These are phyloP conservation scores for Beta macrorhiza DNA, from an alignment of 179 eudicot genomes.

Conservation along the genomic window DNA sequence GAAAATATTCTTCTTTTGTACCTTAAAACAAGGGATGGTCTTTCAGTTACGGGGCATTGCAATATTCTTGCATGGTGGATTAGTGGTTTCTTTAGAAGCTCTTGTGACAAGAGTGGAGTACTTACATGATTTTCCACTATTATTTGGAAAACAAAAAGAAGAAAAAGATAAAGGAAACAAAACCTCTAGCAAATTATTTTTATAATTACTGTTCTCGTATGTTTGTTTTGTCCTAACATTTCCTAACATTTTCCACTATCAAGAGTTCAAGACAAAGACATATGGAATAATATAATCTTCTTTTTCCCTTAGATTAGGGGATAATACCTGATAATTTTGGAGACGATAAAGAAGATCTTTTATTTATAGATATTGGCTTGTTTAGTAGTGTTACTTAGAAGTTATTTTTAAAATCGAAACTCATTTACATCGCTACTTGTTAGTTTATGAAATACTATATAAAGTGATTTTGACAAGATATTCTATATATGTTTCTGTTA, in stretches of 20 bases:
- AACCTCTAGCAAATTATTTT: not conserved
- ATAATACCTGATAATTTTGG: slow-evolving; percentile 2
- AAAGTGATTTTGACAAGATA: too few relatives aligned
- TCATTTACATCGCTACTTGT: not conserved
- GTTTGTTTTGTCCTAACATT: slow-evolving; percentile 11
- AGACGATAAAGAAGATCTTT: not conserved
- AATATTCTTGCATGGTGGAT: not conserved
- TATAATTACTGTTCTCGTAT: not conserved
- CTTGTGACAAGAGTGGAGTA: not conserved
- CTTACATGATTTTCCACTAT: slow-evolving; percentile 5
- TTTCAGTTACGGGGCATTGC: not conserved
- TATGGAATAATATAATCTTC: not conserved
- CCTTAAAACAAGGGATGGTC: slow-evolving; percentile 20
- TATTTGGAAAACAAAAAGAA: not conserved
- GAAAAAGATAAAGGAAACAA: not conserved
- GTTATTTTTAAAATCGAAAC: not conserved
- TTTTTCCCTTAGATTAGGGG: slow-evolving; percentile 6
- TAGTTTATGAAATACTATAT: too few relatives aligned
- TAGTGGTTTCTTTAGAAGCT: slow-evolving; percentile 8
- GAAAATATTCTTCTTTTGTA: not conserved
- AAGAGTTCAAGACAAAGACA: not conserved
- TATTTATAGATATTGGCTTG: not conserved
- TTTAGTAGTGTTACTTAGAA: not conserved
- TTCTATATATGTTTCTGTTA: not conserved
- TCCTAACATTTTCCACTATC: slow-evolving; percentile 7